Conservation (phyloP, 345 rosid species). For the Anacardium occidentale region DNA sequence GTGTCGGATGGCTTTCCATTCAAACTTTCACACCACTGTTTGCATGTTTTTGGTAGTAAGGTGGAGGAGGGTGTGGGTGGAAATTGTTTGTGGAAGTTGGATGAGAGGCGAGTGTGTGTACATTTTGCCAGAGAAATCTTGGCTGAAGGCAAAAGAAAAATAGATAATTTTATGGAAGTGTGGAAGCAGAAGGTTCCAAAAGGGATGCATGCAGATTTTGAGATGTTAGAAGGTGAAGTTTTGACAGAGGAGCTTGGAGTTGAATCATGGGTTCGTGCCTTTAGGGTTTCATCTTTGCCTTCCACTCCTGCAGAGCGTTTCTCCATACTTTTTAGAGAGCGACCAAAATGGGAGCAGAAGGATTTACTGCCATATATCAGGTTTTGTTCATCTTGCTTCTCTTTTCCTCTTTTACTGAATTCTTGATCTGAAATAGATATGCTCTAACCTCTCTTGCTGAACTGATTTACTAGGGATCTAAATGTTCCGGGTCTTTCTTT, state of each 20-base stretch:
- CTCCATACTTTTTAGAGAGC: conserved; percentile 58
- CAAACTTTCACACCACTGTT: conserved; percentile 58
- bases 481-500: conserved; percentile 76
- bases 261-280: conserved; percentile 66
- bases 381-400: conserved; percentile 25
- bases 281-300: conserved; percentile 68
- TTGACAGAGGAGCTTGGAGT: conserved; percentile 78
- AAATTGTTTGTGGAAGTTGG: conserved; percentile 55
- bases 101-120: conserved; percentile 64
- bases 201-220: conserved; percentile 59
- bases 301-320: conserved; percentile 75
- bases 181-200: conserved; percentile 67
- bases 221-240: conserved; percentile 89
- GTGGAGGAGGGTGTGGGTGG: conserved; percentile 31
- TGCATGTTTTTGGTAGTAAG: conserved; percentile 54
- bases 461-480: conserved; percentile 61
- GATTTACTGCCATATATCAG: conserved; percentile 87
- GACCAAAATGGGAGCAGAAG: conserved; percentile 86
- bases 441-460: conserved; percentile 1
- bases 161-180: conserved; percentile 64
- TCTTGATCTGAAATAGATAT: neutral
- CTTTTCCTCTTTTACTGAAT: neutral
- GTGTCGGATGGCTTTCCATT: conserved; percentile 68
- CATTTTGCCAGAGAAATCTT: conserved; percentile 71
- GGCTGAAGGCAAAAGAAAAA: conserved; percentile 58